Conservation (phyloP, 2,329 filamentous ascomycete genomes). For the Cercospora sojina region DNA sequence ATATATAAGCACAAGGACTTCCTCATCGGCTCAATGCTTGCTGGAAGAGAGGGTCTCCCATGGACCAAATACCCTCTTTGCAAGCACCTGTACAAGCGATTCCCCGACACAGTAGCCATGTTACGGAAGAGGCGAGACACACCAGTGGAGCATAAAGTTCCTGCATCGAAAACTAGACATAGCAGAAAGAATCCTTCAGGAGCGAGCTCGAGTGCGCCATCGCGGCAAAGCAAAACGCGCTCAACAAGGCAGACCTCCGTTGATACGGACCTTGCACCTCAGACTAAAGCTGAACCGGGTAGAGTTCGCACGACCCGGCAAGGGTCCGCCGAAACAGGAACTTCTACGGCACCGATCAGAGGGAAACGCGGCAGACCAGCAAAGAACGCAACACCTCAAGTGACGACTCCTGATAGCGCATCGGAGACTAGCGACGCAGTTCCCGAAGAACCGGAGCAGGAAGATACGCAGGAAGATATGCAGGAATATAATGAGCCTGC, state of each 20-base stretch:
- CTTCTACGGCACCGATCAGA: constrained; percentile 28
- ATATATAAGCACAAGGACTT: constrained; percentile 42
- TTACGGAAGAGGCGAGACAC: constrained; percentile 8
- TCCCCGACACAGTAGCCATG: constrained; percentile 33
- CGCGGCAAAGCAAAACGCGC: constrained; percentile 1
- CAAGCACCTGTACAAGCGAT: constrained; percentile 41
- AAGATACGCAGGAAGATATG: constrained; percentile 13
- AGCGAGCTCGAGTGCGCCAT: neutral
- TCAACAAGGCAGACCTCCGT: constrained; percentile 17
- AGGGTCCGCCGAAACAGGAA: constrained; percentile 22
- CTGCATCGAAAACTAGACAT: neutral
- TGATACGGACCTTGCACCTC: neutral
- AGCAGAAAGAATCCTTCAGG: constrained; percentile 5
- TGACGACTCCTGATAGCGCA: constrained; percentile 24
- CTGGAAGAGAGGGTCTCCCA: constrained; percentile 44
- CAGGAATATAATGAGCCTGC: constrained; percentile 10
- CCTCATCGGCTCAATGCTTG: constrained; percentile 47
- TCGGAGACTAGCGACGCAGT: constrained; percentile 16
- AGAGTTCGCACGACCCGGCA: constrained; percentile 16
- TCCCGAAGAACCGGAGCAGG: constrained; percentile 4
- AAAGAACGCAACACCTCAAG: constrained; percentile 18
- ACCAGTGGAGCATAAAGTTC: constrained; percentile 6
- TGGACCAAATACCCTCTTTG: constrained; percentile 48
- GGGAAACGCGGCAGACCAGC: constrained; percentile 27
- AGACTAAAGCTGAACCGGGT: neutral